Evolutionary conservation across 139 green algal species (phyloP), one percentile per base, ranked within the genome.

Genomic region (Coelastrella sp.): DNA sequence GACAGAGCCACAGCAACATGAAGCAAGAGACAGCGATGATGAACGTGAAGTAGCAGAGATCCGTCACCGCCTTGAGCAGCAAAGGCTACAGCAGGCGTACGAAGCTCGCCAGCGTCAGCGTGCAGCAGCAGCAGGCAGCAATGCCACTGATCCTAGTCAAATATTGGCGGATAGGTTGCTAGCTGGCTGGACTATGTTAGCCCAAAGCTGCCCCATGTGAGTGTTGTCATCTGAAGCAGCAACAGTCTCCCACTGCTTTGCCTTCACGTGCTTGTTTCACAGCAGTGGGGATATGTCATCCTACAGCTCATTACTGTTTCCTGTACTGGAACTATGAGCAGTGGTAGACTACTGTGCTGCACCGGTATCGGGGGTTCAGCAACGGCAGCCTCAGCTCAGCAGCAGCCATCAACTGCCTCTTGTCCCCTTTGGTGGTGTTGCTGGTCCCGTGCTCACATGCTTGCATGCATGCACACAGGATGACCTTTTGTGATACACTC

Each of bases 151-250:
- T 41, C 34, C 53, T 2, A 51, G 21, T 15, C 75, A 82, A 21
- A 19, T 82, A 21, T 25, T 82, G 35, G 45, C 75, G 35, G 75
- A 82, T 35, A 69, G 43, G 23, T 21, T 82, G 53, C 23, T 82
- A 19, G 34, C 17, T 23, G 75, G 75, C 2, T 82, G 75, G 75
- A 21, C 53, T 17, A 69, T 82, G 75, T 53, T 82, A 35, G 75
- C 21, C 17, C n/a, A 71, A 6, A 60, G 66, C 53, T 82, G 75
- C 75, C 75, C 75, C 0, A 51, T 82, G 75, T 82, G 53, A 71
- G 75, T 82, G 53, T 57, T n/a, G n/a, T n/a, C n/a, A n/a, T n/a
- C n/a, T n/a, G n/a, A n/a, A n/a, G n/a, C n/a, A n/a, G n/a, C n/a
- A n/a, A n/a, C n/a, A n/a, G n/a, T n/a, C n/a, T n/a, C n/a, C n/a